Base-by-base conservation (phyloP, 257 asterid genomes). In the Penstemon eatonii region DNA sequence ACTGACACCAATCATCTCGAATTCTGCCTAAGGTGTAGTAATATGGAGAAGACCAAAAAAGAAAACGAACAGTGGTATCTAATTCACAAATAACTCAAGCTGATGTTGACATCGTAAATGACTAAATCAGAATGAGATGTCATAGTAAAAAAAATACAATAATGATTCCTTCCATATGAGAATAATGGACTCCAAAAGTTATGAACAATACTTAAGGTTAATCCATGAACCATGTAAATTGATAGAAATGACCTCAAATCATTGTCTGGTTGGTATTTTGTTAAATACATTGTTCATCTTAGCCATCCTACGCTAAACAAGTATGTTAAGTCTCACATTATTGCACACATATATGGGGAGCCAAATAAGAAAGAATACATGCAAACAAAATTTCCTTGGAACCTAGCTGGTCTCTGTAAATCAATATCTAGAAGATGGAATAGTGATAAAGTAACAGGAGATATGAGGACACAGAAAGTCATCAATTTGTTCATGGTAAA, bases 401-500 rank as follows among this genome's bases (percentile, higher is more conserved):
- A 40, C 38, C 15, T 4, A 66, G 58, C 50, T n/a, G 53, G 62
- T 33, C 7, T 45, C 50, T 15, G 61, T 38, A 36, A 13, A 53
- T 15, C 5, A 36, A 12, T 63, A 18, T 25, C 33, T 9, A 41
- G n/a, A 40, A 56, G 5, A 53, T 43, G 12, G 55, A 70, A 55
- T 53, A 61, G 37, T 12, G 7, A 60, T 37, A 12, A 66, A 18
- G 45, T 59, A 71, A 15, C 46, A 67, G 65, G 62, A 49, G 46
- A 69, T 11, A 56, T 60, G 39, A 62, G 56, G 61, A 42, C 19
- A 52, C 7, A 13, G 33, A 10, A 43, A 7, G 49, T 55, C 52
- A 66, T 33, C 25, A 39, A 46, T 59, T 46, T 60, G 64, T 39
- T 67, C 11, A n/a, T 56, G 10, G 59, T 51, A 6, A 76, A 43